phyloP scores from a whole-genome alignment of 2,329 filamentous ascomycete species.

The Stagonosporopsis rhizophila region DNA sequence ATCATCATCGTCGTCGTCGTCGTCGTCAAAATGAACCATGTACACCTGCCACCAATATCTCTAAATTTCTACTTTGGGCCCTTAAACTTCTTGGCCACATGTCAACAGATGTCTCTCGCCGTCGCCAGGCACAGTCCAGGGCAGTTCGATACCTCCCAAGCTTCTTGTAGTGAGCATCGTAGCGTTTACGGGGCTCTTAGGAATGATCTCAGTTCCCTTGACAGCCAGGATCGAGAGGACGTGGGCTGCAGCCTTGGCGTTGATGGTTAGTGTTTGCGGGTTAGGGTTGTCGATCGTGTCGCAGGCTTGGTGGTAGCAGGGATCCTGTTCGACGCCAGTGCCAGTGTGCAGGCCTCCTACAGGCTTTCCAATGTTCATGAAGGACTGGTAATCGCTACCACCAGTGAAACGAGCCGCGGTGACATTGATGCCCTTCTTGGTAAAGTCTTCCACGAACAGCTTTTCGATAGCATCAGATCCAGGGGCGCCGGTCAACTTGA shows the following conservation, averaged over 20 bases:
- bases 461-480: slow-evolving; percentile 47
- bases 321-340: slow-evolving; percentile 49
- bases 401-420: slow-evolving; percentile 50
- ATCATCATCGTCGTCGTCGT: background rate
- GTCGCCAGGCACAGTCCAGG: slow-evolving; percentile 39
- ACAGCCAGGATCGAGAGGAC: slow-evolving; percentile 44
- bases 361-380: slow-evolving; percentile 51
- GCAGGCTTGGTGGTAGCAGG: slow-evolving; percentile 51
- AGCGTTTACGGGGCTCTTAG: slow-evolving; percentile 43
- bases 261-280: slow-evolving; percentile 45
- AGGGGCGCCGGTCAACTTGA: slow-evolving; percentile 42
- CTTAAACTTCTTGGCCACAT: slow-evolving; percentile 42
- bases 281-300: slow-evolving; percentile 51
- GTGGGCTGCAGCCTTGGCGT: slow-evolving; percentile 49
- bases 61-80: background rate
- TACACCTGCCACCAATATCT: background rate
- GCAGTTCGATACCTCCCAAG: slow-evolving; percentile 36
- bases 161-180: slow-evolving; percentile 40
- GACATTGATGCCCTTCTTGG: slow-evolving; percentile 45
- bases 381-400: slow-evolving; percentile 50
- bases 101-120: slow-evolving; percentile 41
- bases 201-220: slow-evolving; percentile 42
- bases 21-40: background rate
- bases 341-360: slow-evolving; percentile 52
- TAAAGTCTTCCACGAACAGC: slow-evolving; percentile 47